A percentile compares a stretch with the other conserved stretches of the same genome.
These are phyloP conservation scores for Penicillium cinerascens DNA, from an alignment of 495 filamentous ascomycete species.

Conservation along the genomic window DNA sequence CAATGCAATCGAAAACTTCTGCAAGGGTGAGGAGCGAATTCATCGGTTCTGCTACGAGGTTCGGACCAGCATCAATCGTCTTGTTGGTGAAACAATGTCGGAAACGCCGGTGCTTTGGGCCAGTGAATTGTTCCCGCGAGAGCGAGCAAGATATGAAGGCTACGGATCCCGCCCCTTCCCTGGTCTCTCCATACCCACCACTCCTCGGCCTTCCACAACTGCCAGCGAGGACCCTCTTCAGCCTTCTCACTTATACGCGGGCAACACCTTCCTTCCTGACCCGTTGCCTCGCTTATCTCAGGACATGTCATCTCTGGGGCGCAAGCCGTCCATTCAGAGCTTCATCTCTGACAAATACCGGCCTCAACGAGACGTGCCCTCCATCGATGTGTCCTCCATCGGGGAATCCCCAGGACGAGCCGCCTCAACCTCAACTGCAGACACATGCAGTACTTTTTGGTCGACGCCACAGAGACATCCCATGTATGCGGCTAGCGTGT, in stretches of 20 bases:
- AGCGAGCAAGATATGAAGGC: constrained; percentile 72
- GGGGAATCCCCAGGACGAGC: constrained; percentile 55
- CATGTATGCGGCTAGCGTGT: constrained; percentile 57
- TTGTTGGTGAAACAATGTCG: constrained; percentile 81
- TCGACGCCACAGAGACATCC: constrained; percentile 68
- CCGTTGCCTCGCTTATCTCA: constrained; percentile 34
- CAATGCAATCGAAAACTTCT: constrained; percentile 86
- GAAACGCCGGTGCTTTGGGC: constrained; percentile 91
- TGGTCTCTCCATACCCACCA: constrained; percentile 41
- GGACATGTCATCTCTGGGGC: constrained; percentile 36
- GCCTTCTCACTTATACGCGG: constrained; percentile 25
- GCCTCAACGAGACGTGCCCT: constrained; percentile 40
- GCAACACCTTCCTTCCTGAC: constrained; percentile 41
- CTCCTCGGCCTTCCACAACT: constrained; percentile 48
- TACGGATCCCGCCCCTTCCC: constrained; percentile 46
- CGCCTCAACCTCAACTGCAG: constrained; percentile 61
- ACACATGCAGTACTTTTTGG: constrained; percentile 83
- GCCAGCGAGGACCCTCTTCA: constrained; percentile 48
- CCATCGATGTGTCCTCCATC: constrained; percentile 51
- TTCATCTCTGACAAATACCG: constrained; percentile 65
- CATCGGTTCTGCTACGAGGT: constrained; percentile 92
- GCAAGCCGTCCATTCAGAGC: constrained; percentile 56
- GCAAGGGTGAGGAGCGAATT: constrained; percentile 90
- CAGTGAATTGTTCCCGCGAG: constrained; percentile 79
- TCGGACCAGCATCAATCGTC: constrained; percentile 77